phyloP scores from a whole-genome alignment of 1,139 yeast genomes.

The Komagataea norvegica region DNA sequence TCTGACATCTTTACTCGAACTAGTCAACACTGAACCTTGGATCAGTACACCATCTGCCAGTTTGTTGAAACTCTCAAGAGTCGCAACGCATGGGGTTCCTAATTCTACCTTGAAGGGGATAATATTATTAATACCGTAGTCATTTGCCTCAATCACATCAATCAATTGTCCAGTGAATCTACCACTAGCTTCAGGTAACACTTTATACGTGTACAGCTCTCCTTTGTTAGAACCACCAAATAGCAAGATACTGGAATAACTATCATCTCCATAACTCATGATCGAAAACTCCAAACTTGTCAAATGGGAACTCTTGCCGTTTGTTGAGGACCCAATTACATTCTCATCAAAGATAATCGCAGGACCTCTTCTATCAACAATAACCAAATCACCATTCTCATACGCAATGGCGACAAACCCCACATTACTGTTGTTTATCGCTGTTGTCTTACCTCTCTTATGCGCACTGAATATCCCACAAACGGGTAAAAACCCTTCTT shows the following conservation, averaged over 20 bases:
- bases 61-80: conserved; percentile 51
- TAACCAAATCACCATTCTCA: conserved; percentile 65
- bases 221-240: conserved; percentile 81
- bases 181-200: conserved; percentile 65
- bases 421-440: conserved; percentile 63
- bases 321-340: conserved; percentile 25
- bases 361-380: conserved; percentile 84
- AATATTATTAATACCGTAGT: conserved; percentile 48
- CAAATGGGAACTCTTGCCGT: conserved; percentile 32
- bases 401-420: conserved; percentile 88
- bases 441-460: conserved; percentile 46
- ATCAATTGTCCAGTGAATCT: conserved; percentile 59
- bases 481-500: conserved; percentile 69
- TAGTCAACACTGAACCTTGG: conserved; percentile 57
- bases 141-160: conserved; percentile 45
- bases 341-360: conserved; percentile 63
- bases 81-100: conserved; percentile 66
- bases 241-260: conserved; percentile 67
- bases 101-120: conserved; percentile 52
- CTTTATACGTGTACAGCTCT: conserved; percentile 59
- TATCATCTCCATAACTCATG: conserved; percentile 57
- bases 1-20: conserved; percentile 60
- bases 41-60: conserved; percentile 59
- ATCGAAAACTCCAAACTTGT: conserved; percentile 71
- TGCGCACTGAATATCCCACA: conserved; percentile 45